Evolutionary conservation across 2,329 filamentous ascomycete species (phyloP).

Genomic region (Aspergillus pseudonomiae): DNA sequence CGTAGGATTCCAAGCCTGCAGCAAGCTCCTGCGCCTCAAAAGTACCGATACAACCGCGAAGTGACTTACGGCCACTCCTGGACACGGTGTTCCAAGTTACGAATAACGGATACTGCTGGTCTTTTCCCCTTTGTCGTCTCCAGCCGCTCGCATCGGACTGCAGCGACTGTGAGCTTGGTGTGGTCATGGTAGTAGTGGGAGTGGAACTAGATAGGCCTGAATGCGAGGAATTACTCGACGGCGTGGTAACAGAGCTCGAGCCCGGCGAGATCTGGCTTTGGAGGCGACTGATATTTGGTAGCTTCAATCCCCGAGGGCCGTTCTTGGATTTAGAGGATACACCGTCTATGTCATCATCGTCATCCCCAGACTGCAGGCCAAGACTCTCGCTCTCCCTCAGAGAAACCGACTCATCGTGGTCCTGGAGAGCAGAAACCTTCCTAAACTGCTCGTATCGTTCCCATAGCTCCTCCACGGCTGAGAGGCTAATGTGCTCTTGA

Average conservation of each 20-base stretch:
- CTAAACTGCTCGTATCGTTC: slow-evolving; percentile 52
- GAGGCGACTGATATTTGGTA: slow-evolving; percentile 38
- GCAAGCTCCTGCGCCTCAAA: slow-evolving; percentile 78
- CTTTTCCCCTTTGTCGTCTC: slow-evolving; percentile 37
- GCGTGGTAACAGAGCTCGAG: slow-evolving; percentile 43
- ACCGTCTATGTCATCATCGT: slow-evolving; percentile 37
- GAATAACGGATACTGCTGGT: slow-evolving; percentile 72
- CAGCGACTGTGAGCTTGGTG: slow-evolving; percentile 48
- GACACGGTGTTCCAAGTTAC: slow-evolving; percentile 89
- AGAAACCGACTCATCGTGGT: slow-evolving; percentile 23
- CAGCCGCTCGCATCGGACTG: slow-evolving; percentile 26
- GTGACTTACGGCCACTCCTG: slow-evolving; percentile 61
- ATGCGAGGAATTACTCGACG: slow-evolving; percentile 51
- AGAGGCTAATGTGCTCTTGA: slow-evolving; percentile 68
- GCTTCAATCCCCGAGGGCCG: slow-evolving; percentile 29
- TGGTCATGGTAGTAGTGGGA: slow-evolving; percentile 40
- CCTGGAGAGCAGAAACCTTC: slow-evolving; percentile 39
- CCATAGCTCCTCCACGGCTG: slow-evolving; percentile 72
- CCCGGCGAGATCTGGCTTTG: slow-evolving; percentile 39
- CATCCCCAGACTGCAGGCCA: slow-evolving; percentile 25
- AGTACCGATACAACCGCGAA: slow-evolving; percentile 95
- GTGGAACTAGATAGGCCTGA: slow-evolving; percentile 47
- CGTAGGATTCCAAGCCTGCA: slow-evolving; percentile 75
- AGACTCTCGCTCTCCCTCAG: slow-evolving; percentile 15
- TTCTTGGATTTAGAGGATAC: slow-evolving; percentile 11